Conservation (phyloP, 2,329 filamentous ascomycete species). For the Colletotrichum scovillei region DNA sequence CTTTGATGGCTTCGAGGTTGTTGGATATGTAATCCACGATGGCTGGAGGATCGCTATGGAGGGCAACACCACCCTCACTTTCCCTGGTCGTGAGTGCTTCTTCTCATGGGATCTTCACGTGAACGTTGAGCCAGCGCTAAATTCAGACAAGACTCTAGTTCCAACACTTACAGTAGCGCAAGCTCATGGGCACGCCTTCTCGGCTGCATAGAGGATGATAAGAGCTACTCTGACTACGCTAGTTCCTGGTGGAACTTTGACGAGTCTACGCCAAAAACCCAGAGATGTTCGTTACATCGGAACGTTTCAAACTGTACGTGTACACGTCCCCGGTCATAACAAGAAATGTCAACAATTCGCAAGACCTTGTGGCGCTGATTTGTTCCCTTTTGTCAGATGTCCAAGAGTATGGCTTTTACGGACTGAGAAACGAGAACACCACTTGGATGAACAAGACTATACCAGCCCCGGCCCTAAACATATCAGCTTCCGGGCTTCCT, state of each 20-base stretch:
- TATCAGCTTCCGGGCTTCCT: slow-evolving; percentile 20
- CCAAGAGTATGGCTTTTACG: slow-evolving; percentile 36
- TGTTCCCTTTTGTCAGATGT: slow-evolving; percentile 15
- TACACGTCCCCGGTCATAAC: too few relatives aligned
- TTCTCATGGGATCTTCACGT: not conserved
- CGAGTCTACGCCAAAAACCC: not conserved
- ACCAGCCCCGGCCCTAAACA: slow-evolving; percentile 35
- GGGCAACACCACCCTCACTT: slow-evolving; percentile 29
- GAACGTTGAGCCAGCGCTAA: not conserved
- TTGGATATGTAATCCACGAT: slow-evolving; percentile 41
- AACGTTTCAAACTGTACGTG: slow-evolving; percentile 12
- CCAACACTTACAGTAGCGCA: not conserved
- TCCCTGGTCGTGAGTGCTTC: not conserved
- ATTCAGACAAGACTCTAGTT: not conserved
- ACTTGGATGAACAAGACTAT: slow-evolving; percentile 16
- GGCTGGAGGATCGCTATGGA: slow-evolving; percentile 37
- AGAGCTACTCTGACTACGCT: too few relatives aligned
- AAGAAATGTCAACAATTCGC: too few relatives aligned
- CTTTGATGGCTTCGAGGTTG: slow-evolving; percentile 30
- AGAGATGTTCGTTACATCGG: slow-evolving; percentile 9
- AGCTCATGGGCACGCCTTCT: not conserved
- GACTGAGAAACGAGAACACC: slow-evolving; percentile 27
- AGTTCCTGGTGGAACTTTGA: not conserved
- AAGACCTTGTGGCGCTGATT: not conserved
- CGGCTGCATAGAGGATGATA: not conserved